phyloP scores from a whole-genome alignment of 2,329 filamentous ascomycete genomes.

The Acrodontium crateriforme region DNA sequence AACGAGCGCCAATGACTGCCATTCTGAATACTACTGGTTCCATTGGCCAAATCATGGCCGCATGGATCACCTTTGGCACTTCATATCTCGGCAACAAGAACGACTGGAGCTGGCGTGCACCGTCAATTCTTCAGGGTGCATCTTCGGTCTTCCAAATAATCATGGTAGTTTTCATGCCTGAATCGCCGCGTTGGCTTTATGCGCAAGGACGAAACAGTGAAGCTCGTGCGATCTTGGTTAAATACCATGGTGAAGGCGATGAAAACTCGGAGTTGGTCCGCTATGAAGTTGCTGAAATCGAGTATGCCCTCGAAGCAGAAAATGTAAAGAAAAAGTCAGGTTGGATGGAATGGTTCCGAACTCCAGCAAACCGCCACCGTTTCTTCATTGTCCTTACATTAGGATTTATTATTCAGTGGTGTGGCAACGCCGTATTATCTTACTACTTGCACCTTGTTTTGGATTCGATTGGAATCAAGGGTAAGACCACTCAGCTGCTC shows the following conservation, averaged over 20 bases:
- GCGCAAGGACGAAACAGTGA: constrained; percentile 40
- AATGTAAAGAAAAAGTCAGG: constrained; percentile 25
- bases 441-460: constrained; percentile 20
- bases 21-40: constrained; percentile 1
- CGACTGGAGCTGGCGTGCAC: constrained; percentile 31
- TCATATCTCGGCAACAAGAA: constrained; percentile 1
- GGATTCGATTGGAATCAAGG: constrained; percentile 21
- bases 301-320: constrained; percentile 1
- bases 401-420: constrained; percentile 26
- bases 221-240: constrained; percentile 41
- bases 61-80: constrained; percentile 21
- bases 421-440: constrained; percentile 14
- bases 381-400: constrained; percentile 24
- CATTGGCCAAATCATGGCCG: constrained; percentile 37
- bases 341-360: constrained; percentile 40
- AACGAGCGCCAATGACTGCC: not conserved
- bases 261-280: constrained; percentile 15
- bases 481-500: constrained; percentile 21
- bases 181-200: constrained; percentile 46
- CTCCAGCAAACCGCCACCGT: constrained; percentile 37
- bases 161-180: constrained; percentile 38
- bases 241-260: constrained; percentile 39
- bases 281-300: constrained; percentile 23
- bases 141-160: constrained; percentile 8
- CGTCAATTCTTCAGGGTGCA: constrained; percentile 13